A percentile compares a stretch with the other conserved stretches of the same genome.
These are phyloP conservation scores for Phoma herbarum DNA, from an alignment of 2,329 filamentous ascomycete species.

Conservation along the genomic window DNA sequence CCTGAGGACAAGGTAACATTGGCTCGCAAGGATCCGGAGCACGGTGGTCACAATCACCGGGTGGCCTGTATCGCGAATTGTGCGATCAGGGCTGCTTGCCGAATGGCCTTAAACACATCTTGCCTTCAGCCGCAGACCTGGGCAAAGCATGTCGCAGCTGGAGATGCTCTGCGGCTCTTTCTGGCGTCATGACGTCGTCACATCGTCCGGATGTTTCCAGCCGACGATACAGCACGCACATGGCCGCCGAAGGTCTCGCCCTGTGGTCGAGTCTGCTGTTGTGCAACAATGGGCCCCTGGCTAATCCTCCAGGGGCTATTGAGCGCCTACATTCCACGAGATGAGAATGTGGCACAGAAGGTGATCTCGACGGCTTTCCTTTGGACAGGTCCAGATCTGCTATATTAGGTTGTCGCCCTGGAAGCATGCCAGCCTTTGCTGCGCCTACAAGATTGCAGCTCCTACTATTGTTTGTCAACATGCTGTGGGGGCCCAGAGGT, in stretches of 20 bases:
- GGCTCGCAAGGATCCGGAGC: constrained; percentile 6
- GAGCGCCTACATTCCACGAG: constrained; percentile 19
- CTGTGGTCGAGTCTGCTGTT: constrained; percentile 15
- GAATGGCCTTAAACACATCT: neutral
- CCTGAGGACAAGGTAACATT: neutral
- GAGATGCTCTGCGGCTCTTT: neutral
- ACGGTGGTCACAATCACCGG: constrained; percentile 7
- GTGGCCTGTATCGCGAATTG: constrained; percentile 3
- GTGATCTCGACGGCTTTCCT: neutral
- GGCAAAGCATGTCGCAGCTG: constrained; percentile 1
- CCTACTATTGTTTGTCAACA: constrained; percentile 12
- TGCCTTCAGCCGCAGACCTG: neutral
- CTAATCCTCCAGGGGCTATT: constrained; percentile 12
- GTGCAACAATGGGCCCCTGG: constrained; percentile 25
- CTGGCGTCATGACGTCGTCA: constrained; percentile 6
- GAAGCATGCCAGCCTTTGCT: constrained; percentile 13
- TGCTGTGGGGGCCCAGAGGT: neutral
- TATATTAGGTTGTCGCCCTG: constrained; percentile 16
- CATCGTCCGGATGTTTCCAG: constrained; percentile 11
- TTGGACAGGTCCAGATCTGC: constrained; percentile 6
- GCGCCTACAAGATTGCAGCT: constrained; percentile 2
- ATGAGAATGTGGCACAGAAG: constrained; percentile 14
- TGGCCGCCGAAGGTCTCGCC: constrained; percentile 17
- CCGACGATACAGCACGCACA: constrained; percentile 11
- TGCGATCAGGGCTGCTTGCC: neutral